Percentiles rank a stretch among this genome's conserved stretches.
Conservation (phyloP, 75 land plant genomes). For the Adiantum capillusveneris region DNA sequence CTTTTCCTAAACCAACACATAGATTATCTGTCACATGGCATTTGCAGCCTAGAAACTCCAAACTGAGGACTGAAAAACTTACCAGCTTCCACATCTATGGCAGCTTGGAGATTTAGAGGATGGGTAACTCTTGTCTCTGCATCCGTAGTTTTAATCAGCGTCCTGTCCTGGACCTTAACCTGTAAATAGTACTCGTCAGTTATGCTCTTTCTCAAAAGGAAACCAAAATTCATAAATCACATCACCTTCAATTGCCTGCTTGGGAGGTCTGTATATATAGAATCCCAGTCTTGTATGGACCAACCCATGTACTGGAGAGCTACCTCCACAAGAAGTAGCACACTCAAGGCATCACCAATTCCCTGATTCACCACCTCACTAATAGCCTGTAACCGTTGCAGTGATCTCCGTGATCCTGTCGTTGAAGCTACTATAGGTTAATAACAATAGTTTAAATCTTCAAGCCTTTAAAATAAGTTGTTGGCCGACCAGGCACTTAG, state of each 20-base stretch:
- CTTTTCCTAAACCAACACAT: conserved; percentile 24
- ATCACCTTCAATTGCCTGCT: conserved; percentile 88
- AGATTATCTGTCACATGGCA: not conserved
- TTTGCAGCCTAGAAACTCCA: not conserved
- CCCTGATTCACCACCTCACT: conserved; percentile 88
- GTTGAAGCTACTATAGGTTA: too few species aligned
- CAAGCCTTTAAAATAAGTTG: too few species aligned
- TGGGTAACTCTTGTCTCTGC: conserved; percentile 71
- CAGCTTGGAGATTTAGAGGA: conserved; percentile 68
- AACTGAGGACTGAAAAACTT: conserved; percentile 6
- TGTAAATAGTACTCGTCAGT: conserved; percentile 23
- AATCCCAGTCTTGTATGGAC: conserved; percentile 72
- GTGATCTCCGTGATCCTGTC: too few species aligned
- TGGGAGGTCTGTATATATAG: conserved; percentile 82
- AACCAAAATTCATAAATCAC: not conserved
- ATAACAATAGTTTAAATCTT: too few species aligned
- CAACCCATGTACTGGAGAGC: conserved; percentile 64
- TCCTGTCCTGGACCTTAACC: conserved; percentile 87
- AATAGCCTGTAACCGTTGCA: conserved; percentile 57
- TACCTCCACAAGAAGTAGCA: conserved; percentile 75
- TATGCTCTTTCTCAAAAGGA: not conserved
- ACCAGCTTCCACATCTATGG: conserved; percentile 78
- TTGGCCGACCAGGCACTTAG: too few species aligned
- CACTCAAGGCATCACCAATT: conserved; percentile 95
- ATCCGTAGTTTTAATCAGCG: conserved; percentile 54